Percentiles rank a stretch among this genome's conserved stretches.
Evolutionary conservation across 2,329 filamentous ascomycete species (phyloP).

Genomic region (Raffaelea ambrosiae): DNA sequence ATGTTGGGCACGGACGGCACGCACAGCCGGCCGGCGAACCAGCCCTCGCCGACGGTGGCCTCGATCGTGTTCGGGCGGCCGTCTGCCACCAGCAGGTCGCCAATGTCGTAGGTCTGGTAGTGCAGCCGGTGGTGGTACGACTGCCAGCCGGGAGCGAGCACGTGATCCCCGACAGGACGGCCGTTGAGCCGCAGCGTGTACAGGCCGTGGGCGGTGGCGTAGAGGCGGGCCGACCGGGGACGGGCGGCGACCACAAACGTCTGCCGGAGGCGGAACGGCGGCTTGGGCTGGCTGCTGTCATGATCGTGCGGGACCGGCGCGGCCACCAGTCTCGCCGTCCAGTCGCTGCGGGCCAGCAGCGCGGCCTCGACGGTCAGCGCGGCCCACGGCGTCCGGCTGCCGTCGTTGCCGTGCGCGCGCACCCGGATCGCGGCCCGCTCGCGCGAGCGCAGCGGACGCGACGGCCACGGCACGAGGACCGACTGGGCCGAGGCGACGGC

Average conservation of each 20-base stretch:
- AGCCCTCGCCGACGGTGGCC: slow-evolving; percentile 33
- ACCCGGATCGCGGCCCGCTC: slow-evolving; percentile 6
- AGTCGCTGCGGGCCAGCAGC: slow-evolving; percentile 10
- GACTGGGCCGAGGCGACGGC: slow-evolving; percentile 12
- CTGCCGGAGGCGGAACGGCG: slow-evolving; percentile 14
- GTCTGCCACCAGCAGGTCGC: slow-evolving; percentile 17
- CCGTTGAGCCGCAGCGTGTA: slow-evolving; percentile 27
- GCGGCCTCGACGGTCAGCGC: slow-evolving; percentile 9
- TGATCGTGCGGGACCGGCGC: not conserved
- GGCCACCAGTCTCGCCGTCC: slow-evolving; percentile 7
- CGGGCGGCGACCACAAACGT: slow-evolving; percentile 9
- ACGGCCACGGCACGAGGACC: slow-evolving; percentile 25
- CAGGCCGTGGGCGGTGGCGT: slow-evolving; percentile 24
- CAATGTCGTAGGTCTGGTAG: slow-evolving; percentile 35
- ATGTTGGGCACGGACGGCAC: slow-evolving; percentile 18
- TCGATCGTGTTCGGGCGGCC: slow-evolving; percentile 22
- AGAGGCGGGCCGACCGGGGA: slow-evolving; percentile 17
- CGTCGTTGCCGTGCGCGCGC: slow-evolving; percentile 1
- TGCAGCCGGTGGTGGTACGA: slow-evolving; percentile 29
- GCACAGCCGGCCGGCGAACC: slow-evolving; percentile 29
- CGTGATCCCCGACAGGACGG: slow-evolving; percentile 17
- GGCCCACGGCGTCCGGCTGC: slow-evolving; percentile 2
- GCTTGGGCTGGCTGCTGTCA: not conserved
- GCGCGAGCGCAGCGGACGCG: slow-evolving; percentile 1
- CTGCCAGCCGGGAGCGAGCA: slow-evolving; percentile 31